Percentiles rank a stretch among this genome's conserved stretches.
Conservation (phyloP, 2,329 filamentous ascomycete species). For the Tympanopsis confertula region DNA sequence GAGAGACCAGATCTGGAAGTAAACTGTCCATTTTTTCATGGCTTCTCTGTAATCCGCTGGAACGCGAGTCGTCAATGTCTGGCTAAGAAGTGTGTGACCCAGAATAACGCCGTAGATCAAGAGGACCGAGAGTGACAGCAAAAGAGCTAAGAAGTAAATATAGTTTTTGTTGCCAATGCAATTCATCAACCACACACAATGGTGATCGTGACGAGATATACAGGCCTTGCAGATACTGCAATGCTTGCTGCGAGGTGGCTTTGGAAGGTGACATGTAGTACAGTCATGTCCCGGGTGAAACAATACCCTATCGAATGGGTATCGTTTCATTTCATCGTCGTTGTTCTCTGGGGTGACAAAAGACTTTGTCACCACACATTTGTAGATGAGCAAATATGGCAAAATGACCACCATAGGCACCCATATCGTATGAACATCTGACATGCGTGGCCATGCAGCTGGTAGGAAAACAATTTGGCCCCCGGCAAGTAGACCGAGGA, state of each 20-base stretch:
- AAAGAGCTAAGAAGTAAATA: constrained; percentile 45
- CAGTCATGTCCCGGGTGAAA: constrained; percentile 46
- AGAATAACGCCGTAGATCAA: constrained; percentile 49
- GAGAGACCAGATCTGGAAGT: neutral
- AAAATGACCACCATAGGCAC: neutral
- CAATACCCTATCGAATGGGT: constrained; percentile 53
- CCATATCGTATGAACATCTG: neutral
- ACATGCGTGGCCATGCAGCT: neutral
- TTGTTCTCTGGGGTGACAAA: constrained; percentile 45
- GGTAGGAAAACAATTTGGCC: neutral
- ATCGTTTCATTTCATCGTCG: constrained; percentile 37
- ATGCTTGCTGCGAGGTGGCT: constrained; percentile 57
- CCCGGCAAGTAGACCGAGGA: neutral
- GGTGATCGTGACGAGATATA: constrained; percentile 52
- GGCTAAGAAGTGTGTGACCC: neutral
- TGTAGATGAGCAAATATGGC: neutral
- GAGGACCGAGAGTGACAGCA: constrained; percentile 39
- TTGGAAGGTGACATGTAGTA: constrained; percentile 44
- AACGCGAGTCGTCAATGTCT: too few relatives aligned
- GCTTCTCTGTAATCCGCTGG: too few relatives aligned
- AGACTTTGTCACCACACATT: neutral
- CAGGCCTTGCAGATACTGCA: constrained; percentile 53
- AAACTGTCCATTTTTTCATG: constrained; percentile 8
- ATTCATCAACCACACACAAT: constrained; percentile 57
- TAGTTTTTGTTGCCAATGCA: constrained; percentile 56